A percentile compares a stretch with the other conserved stretches of the same genome.
phyloP scores from a whole-genome alignment of 169 alveolate genomes.

The Cryptosporidium ubiquitum region DNA sequence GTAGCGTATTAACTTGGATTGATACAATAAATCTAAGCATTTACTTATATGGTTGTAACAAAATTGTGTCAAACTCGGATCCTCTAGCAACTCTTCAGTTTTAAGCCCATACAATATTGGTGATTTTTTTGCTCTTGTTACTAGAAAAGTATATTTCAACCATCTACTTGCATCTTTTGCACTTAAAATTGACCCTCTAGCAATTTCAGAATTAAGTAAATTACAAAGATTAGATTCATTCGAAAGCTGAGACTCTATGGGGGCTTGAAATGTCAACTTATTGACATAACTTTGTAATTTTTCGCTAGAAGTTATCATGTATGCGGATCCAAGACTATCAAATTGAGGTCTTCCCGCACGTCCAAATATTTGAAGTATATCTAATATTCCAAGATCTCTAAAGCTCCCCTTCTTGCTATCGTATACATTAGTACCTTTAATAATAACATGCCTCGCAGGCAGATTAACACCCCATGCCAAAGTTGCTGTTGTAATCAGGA shows the following conservation, averaged over 20 bases:
- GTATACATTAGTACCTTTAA: conserved; percentile 99
- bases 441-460: conserved; percentile 99
- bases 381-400: conserved; percentile 97
- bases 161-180: conserved; percentile 97
- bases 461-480: conserved; percentile 99
- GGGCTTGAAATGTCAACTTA: conserved; percentile 95
- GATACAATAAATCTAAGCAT: conserved; percentile 53
- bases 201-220: conserved; percentile 97
- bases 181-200: conserved; percentile 91
- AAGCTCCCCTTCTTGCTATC: conserved; percentile 97
- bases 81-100: conserved; percentile 77
- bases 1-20: conserved; percentile 82
- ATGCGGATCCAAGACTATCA: conserved; percentile 99
- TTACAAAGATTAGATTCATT: conserved; percentile 89
- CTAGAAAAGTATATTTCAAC: conserved; percentile 96
- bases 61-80: conserved; percentile 77
- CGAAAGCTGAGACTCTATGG: conserved; percentile 96
- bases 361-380: conserved; percentile 99
- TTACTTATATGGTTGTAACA: conserved; percentile 77
- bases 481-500: conserved; percentile 98
- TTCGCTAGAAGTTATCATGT: conserved; percentile 94
- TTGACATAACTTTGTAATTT: conserved; percentile 96
- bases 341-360: conserved; percentile 99
- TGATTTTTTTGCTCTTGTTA: conserved; percentile 80
- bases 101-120: conserved; percentile 83